phyloP scores from a whole-genome alignment of 441 rosid species.

The Daphne laureola region DNA sequence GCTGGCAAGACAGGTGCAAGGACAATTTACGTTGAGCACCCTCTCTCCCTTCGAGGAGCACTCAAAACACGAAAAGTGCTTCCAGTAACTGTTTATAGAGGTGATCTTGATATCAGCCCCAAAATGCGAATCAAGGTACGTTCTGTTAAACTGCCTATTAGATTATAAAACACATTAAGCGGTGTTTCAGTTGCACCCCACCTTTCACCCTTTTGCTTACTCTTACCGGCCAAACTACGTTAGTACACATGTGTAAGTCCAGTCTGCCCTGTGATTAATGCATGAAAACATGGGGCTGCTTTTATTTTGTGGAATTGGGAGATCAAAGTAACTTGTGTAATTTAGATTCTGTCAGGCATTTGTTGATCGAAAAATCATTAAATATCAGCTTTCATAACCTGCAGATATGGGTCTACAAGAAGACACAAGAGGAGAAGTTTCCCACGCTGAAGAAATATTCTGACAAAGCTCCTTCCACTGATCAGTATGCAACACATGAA shows the following conservation, averaged over 20 bases:
- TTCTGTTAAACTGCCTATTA: not conserved
- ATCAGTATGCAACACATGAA: slow-evolving; percentile 79
- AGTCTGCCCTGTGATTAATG: not conserved
- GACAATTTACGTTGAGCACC: slow-evolving; percentile 51
- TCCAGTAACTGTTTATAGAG: slow-evolving; percentile 86
- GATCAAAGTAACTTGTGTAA: not conserved
- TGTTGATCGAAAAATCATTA: slow-evolving; percentile 3
- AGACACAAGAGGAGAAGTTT: slow-evolving; percentile 84
- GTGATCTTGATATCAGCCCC: slow-evolving; percentile 69
- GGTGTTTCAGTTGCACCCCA: not conserved
- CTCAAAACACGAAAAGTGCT: slow-evolving; percentile 59
- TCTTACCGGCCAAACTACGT: not conserved
- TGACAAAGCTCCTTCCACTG: slow-evolving; percentile 79
- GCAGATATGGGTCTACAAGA: slow-evolving; percentile 94
- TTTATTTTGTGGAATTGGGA: not conserved
- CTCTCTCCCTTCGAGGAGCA: slow-evolving; percentile 81
- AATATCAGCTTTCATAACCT: slow-evolving; percentile 4
- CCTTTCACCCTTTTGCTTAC: not conserved
- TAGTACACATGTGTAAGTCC: not conserved
- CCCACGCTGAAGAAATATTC: slow-evolving; percentile 80
- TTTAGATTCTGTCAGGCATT: not conserved
- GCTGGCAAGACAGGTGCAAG: slow-evolving; percentile 45
- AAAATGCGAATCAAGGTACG: slow-evolving; percentile 75
- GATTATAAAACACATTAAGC: not conserved
- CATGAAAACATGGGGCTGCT: not conserved